A percentile compares a stretch with the other conserved stretches of the same genome.
These are phyloP conservation scores for Monilinia laxa DNA, from an alignment of 2,329 filamentous ascomycete species.

Conservation along the genomic window DNA sequence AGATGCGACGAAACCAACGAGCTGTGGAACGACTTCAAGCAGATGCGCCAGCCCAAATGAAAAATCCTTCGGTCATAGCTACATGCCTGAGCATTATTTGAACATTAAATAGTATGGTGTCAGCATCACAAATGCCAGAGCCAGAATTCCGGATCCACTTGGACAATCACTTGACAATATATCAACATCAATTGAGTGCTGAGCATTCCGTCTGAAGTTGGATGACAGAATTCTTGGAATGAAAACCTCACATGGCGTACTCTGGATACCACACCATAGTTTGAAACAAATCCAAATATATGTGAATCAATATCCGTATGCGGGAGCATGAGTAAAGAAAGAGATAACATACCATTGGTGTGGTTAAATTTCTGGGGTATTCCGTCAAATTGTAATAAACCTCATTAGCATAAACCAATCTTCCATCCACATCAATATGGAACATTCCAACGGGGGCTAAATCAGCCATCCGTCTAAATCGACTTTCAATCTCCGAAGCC, in stretches of 20 bases:
- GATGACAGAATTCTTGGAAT: background rate
- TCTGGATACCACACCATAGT: background rate
- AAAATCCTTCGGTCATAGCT: background rate
- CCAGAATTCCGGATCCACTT: background rate
- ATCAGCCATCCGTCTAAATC: slow-evolving; percentile 69
- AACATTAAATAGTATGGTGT: background rate
- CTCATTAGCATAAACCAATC: slow-evolving; percentile 69
- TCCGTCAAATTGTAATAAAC: slow-evolving; percentile 50
- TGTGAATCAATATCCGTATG: background rate
- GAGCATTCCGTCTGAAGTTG: background rate
- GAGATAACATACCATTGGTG: slow-evolving; percentile 4
- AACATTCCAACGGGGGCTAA: slow-evolving; percentile 74
- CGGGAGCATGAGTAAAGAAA: background rate
- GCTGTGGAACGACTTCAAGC: background rate
- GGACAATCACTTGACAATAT: background rate
- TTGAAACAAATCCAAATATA: background rate
- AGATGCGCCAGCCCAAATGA: background rate
- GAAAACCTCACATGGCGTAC: background rate
- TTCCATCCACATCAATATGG: slow-evolving; percentile 63
- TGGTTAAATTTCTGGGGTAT: background rate
- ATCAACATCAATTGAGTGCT: background rate
- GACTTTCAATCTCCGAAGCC: slow-evolving; percentile 53
- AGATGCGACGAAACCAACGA: background rate
- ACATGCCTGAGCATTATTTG: background rate
- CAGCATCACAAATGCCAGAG: background rate